These are phyloP conservation scores for Cystobasidium sp. DNA, from an alignment of 1,284 basidiomycete species.

Conservation along the genomic window DNA sequence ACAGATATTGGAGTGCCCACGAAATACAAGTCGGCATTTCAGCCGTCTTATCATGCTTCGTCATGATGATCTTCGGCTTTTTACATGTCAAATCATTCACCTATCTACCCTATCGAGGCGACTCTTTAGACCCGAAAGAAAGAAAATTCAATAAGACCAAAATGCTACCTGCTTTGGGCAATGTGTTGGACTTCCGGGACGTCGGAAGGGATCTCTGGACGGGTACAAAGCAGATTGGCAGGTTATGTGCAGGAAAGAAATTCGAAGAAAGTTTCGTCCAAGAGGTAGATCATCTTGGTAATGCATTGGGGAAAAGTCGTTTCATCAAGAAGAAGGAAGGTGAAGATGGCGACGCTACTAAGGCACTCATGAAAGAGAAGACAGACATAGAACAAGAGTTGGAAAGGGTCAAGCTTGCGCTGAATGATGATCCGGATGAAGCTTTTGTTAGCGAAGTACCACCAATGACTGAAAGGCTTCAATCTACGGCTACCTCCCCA, in stretches of 20 bases:
- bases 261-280: neutral
- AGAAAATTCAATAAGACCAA: constrained; percentile 31
- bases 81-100: constrained; percentile 73
- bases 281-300: constrained; percentile 25
- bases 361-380: constrained; percentile 20
- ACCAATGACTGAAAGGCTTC: too few species aligned
- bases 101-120: constrained; percentile 66
- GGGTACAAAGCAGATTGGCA: constrained; percentile 26
- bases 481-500: neutral
- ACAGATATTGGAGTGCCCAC: constrained; percentile 65
- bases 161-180: constrained; percentile 14
- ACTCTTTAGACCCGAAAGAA: constrained; percentile 19
- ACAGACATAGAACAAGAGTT: constrained; percentile 35
- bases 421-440: neutral
- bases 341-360: constrained; percentile 4
- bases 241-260: constrained; percentile 25
- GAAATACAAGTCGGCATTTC: constrained; percentile 75
- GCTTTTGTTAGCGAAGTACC: neutral
- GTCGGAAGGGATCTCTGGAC: constrained; percentile 33
- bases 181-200: constrained; percentile 45
- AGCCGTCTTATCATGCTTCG: constrained; percentile 71
- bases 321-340: neutral
- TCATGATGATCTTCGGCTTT: constrained; percentile 63
- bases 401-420: constrained; percentile 13
- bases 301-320: constrained; percentile 30